Conservation (phyloP, 495 filamentous ascomycete genomes). For the Podospora bellae-mahoneyi region DNA sequence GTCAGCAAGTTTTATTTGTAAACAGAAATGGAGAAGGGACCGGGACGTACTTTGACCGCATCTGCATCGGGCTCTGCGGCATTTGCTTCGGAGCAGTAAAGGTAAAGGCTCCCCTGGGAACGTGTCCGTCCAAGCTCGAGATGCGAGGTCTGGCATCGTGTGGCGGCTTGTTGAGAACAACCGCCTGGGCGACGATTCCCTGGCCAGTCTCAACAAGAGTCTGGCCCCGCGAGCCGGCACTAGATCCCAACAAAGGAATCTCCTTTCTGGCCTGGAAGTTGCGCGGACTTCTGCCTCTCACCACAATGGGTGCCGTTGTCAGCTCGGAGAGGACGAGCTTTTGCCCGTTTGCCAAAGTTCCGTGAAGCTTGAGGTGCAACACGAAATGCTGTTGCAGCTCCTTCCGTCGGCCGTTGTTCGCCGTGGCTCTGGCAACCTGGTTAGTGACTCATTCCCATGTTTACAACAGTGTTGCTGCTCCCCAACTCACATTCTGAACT, state of each 20-base stretch:
- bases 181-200: conserved; percentile 46
- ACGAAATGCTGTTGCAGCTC: conserved; percentile 82
- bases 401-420: conserved; percentile 71
- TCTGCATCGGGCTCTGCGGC: conserved; percentile 50
- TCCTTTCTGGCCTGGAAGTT: conserved; percentile 79
- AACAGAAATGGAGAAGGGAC: not conserved
- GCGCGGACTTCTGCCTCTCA: conserved; percentile 71
- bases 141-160: conserved; percentile 45
- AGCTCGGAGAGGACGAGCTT: conserved; percentile 68
- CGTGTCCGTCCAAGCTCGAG: conserved; percentile 40
- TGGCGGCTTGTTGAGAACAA: conserved; percentile 47
- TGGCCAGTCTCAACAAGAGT: conserved; percentile 47
- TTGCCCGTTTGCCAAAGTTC: conserved; percentile 64
- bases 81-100: conserved; percentile 52
- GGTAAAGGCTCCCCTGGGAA: conserved; percentile 50
- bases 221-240: conserved; percentile 61
- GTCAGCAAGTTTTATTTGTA: not conserved
- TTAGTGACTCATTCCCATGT: not conserved
- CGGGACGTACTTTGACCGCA: conserved; percentile 50
- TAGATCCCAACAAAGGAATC: conserved; percentile 67
- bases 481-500: conserved; percentile 68
- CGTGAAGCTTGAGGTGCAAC: conserved; percentile 68
- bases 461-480: not conserved
- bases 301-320: conserved; percentile 71
- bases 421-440: conserved; percentile 47